These are phyloP conservation scores for Dispira simplex DNA, from an alignment of 192 early-diverging fungal genomes.

Conservation along the genomic window DNA sequence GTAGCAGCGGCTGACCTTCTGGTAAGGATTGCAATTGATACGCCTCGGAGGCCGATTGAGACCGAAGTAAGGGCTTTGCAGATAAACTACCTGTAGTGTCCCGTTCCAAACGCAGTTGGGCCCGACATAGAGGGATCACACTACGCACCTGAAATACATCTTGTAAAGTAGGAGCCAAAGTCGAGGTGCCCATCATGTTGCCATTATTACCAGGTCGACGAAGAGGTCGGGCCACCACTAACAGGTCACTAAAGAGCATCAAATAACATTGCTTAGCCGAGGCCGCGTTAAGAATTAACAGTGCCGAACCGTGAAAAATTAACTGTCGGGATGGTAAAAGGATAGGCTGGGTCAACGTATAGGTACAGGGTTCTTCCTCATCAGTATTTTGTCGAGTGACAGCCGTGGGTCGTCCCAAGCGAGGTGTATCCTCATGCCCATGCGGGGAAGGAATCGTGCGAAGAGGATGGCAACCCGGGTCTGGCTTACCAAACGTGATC, in stretches of 20 bases:
- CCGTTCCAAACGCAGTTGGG: background rate
- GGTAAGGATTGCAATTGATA: background rate
- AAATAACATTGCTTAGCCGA: conserved; percentile 25
- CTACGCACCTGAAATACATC: conserved; percentile 5
- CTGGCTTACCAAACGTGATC: conserved; percentile 22
- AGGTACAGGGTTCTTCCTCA: background rate
- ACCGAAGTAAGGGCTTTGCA: background rate
- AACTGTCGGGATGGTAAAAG: conserved; percentile 14
- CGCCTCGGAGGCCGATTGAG: background rate
- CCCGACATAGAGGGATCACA: background rate
- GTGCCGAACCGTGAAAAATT: conserved; percentile 27
- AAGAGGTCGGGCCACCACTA: conserved; percentile 19
- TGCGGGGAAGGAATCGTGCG: background rate
- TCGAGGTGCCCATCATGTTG: background rate
- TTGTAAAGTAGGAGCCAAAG: background rate
- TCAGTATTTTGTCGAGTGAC: too few relatives aligned
- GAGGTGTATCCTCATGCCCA: background rate
- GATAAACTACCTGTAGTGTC: background rate
- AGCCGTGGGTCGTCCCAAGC: too few relatives aligned
- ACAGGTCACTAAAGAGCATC: conserved; percentile 27
- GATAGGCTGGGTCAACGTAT: too few relatives aligned
- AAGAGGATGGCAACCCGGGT: conserved; percentile 18
- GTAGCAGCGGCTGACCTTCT: background rate
- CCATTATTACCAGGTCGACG: background rate
- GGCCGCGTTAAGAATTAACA: conserved; percentile 20